Conservation (phyloP, 2,329 filamentous ascomycete genomes). For the Karstenula rhodostoma region DNA sequence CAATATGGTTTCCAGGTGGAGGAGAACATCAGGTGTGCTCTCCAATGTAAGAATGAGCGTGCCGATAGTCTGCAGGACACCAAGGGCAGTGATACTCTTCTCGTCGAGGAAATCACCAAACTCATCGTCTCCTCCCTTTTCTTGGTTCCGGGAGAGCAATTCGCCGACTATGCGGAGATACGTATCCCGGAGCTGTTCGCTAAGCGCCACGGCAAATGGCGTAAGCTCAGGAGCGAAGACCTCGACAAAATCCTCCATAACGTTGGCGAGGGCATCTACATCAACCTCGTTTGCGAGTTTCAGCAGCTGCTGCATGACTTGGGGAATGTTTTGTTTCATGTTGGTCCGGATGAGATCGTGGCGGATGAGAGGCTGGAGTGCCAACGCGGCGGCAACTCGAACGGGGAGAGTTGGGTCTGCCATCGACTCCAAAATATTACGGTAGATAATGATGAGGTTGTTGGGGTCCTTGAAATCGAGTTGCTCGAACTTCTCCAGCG, state of each 20-base stretch:
- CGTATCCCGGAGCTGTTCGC: conserved; percentile 93
- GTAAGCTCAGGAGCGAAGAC: conserved; percentile 97
- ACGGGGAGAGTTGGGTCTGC: conserved; percentile 92
- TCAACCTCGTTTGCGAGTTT: conserved; percentile 98
- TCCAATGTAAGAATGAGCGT: conserved; percentile 96
- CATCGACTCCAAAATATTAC: conserved; percentile 97
- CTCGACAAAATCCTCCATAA: conserved; percentile 99
- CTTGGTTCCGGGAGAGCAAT: conserved; percentile 82
- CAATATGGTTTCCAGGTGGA: conserved; percentile 92
- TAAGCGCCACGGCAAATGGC: conserved; percentile 94
- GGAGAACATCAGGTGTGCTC: conserved; percentile 92
- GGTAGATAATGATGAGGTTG: conserved; percentile 95
- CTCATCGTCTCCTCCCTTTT: conserved; percentile 76
- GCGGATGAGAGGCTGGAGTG: conserved; percentile 92
- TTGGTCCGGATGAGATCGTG: conserved; percentile 92
- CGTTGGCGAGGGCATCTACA: conserved; percentile 94
- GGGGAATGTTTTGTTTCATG: conserved; percentile 98
- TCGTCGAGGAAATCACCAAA: conserved; percentile 95
- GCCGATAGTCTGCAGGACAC: conserved; percentile 96
- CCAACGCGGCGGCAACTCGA: conserved; percentile 90
- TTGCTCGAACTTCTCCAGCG: conserved; percentile 96
- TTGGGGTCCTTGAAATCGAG: conserved; percentile 96
- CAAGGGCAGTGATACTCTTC: conserved; percentile 97
- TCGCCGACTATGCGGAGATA: conserved; percentile 94
- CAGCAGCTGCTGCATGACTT: conserved; percentile 98